Percentiles rank a stretch among this genome's conserved stretches.
Conservation (phyloP, 2,329 filamentous ascomycete genomes). For the Fusarium sp. region DNA sequence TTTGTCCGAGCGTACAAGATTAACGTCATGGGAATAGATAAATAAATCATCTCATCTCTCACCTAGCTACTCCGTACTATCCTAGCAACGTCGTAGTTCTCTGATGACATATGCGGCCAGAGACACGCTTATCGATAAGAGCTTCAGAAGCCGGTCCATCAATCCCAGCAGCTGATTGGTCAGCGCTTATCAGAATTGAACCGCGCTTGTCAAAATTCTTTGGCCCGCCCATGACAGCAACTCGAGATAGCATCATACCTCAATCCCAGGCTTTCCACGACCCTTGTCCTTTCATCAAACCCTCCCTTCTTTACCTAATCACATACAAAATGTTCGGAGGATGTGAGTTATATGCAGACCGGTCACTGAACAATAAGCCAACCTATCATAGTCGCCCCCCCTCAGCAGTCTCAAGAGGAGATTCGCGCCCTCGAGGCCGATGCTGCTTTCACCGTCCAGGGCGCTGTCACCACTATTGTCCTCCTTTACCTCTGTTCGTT, state of each 20-base stretch:
- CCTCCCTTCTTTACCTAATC: constrained; percentile 3
- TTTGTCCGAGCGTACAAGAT: background rate
- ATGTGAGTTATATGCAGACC: constrained; percentile 59
- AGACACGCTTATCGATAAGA: constrained; percentile 42
- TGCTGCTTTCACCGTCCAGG: constrained; percentile 76
- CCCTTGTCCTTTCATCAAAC: constrained; percentile 14
- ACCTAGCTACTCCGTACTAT: too few species aligned
- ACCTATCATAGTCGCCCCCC: constrained; percentile 70
- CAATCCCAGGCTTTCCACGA: constrained; percentile 19
- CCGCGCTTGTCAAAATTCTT: constrained; percentile 44
- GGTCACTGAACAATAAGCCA: constrained; percentile 25
- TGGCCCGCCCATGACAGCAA: constrained; percentile 27
- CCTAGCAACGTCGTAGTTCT: background rate
- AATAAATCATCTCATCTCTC: background rate
- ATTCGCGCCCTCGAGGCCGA: constrained; percentile 76
- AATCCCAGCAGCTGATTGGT: constrained; percentile 22
- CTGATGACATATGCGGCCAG: constrained; percentile 13
- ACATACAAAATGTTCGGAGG: constrained; percentile 71
- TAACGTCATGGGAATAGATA: background rate
- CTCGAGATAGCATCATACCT: constrained; percentile 48
- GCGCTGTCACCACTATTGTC: constrained; percentile 73
- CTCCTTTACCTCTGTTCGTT: constrained; percentile 82
- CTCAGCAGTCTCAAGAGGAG: constrained; percentile 77
- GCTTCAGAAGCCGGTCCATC: constrained; percentile 53
- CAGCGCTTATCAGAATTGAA: constrained; percentile 23